These are phyloP conservation scores for Catunica adiposa DNA, from an alignment of 2,329 filamentous ascomycete species.

Conservation along the genomic window DNA sequence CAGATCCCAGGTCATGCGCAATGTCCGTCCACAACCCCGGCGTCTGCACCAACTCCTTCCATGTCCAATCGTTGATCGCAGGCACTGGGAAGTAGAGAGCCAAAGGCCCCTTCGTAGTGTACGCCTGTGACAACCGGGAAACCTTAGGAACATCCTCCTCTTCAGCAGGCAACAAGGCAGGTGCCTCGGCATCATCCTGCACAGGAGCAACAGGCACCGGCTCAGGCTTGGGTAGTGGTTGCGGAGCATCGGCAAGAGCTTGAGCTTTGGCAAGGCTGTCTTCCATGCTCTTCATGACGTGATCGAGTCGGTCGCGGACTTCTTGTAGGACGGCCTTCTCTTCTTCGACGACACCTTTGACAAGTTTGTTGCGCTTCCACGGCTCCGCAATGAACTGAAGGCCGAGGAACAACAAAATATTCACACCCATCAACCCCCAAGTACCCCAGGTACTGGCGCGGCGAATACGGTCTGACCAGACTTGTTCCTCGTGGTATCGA, in stretches of 20 bases:
- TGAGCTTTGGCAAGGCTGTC: conserved; percentile 11
- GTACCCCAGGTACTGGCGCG: conserved; percentile 97
- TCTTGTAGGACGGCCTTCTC: conserved; percentile 43
- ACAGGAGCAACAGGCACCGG: not conserved
- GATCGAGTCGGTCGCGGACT: conserved; percentile 20
- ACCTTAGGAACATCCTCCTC: not conserved
- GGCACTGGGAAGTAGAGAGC: conserved; percentile 12
- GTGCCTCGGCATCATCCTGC: not conserved
- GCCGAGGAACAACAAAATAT: conserved; percentile 73
- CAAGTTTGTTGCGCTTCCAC: conserved; percentile 67
- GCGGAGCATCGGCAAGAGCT: conserved; percentile 3
- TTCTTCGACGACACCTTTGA: conserved; percentile 67
- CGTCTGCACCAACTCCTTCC: conserved; percentile 10
- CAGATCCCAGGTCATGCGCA: conserved; percentile 18
- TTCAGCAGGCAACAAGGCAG: not conserved
- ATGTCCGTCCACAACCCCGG: conserved; percentile 10
- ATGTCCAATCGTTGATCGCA: conserved; percentile 2
- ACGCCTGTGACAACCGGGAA: conserved; percentile 1
- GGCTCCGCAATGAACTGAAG: conserved; percentile 85
- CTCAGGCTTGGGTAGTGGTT: not conserved
- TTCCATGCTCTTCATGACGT: conserved; percentile 14
- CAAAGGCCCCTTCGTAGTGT: conserved; percentile 4
- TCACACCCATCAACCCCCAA: conserved; percentile 94
- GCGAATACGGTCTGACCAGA: conserved; percentile 95
- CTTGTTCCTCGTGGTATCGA: conserved; percentile 96